A percentile compares a stretch with the other conserved stretches of the same genome.
Conservation (phyloP, 345 rosid species). For the Microcos paniculata region DNA sequence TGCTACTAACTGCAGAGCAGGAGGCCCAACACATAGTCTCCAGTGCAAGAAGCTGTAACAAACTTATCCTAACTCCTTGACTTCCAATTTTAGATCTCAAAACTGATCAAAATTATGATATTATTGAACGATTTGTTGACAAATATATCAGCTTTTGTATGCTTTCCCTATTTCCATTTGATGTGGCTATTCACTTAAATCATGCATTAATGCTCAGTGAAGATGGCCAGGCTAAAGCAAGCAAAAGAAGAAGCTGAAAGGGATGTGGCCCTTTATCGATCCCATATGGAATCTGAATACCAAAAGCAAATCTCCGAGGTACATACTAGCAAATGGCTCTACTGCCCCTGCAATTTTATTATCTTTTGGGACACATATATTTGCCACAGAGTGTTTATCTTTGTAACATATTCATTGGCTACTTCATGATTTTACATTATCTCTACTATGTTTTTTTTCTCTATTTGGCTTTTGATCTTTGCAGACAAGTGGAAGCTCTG, state of each 20-base stretch:
- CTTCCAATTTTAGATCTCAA: not conserved
- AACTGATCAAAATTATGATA: not conserved
- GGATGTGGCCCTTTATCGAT: conserved; percentile 34
- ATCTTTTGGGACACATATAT: not conserved
- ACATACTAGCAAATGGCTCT: not conserved
- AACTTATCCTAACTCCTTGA: not conserved
- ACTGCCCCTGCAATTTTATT: not conserved
- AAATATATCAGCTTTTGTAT: not conserved
- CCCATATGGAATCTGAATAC: conserved; percentile 37
- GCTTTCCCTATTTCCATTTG: not conserved
- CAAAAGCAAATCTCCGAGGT: conserved; percentile 41
- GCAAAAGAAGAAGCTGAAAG: conserved; percentile 60
- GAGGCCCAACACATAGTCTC: conserved; percentile 56
- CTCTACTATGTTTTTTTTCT: not conserved
- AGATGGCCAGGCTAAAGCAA: conserved; percentile 42
- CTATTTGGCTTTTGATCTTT: not conserved
- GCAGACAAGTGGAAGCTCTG: conserved; percentile 46
- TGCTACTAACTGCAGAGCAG: conserved; percentile 51
- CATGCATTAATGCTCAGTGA: conserved; percentile 29
- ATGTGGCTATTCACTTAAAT: not conserved
- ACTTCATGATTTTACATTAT: not conserved
- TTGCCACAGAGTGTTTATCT: not conserved
- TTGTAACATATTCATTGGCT: not conserved
- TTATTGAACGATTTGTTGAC: not conserved
- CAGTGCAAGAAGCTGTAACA: conserved; percentile 45